Conservation (phyloP, 1,139 yeast genomes). For the Pichia sp. region DNA sequence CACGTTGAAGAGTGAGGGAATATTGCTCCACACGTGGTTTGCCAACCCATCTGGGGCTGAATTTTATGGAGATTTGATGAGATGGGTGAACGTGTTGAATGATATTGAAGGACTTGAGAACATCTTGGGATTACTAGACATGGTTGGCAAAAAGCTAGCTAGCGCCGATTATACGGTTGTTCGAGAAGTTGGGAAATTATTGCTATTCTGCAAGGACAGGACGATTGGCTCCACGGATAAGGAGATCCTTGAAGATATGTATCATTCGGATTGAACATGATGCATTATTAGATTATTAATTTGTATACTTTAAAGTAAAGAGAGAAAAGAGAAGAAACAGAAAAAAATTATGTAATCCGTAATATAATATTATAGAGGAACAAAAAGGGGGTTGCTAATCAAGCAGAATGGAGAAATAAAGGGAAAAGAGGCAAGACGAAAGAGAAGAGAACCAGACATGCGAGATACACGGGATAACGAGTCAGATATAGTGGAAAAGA, state of each 20-base stretch:
- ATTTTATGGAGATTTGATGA: conserved; percentile 38
- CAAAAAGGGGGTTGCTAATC: background rate
- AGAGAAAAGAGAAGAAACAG: background rate
- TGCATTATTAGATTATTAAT: background rate
- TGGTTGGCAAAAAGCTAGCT: conserved; percentile 43
- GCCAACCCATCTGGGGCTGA: conserved; percentile 32
- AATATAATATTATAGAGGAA: background rate
- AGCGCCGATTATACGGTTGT: conserved; percentile 58
- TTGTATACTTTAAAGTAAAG: background rate
- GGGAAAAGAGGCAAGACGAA: background rate
- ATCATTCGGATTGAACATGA: conserved; percentile 23
- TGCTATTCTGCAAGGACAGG: conserved; percentile 54
- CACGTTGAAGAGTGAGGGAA: conserved; percentile 33
- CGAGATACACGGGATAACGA: background rate
- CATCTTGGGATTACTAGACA: conserved; percentile 51
- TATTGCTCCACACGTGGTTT: conserved; percentile 33
- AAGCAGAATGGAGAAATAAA: background rate
- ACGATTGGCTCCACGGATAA: conserved; percentile 49
- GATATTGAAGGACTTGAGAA: conserved; percentile 42
- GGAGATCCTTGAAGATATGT: conserved; percentile 48
- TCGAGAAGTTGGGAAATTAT: conserved; percentile 53
- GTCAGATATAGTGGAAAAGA: background rate
- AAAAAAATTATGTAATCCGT: background rate
- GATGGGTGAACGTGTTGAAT: conserved; percentile 44
- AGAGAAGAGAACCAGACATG: background rate